A percentile compares a stretch with the other conserved stretches of the same genome.
phyloP scores from a whole-genome alignment of 805 yeast species.

The Saturnispora saitoi region DNA sequence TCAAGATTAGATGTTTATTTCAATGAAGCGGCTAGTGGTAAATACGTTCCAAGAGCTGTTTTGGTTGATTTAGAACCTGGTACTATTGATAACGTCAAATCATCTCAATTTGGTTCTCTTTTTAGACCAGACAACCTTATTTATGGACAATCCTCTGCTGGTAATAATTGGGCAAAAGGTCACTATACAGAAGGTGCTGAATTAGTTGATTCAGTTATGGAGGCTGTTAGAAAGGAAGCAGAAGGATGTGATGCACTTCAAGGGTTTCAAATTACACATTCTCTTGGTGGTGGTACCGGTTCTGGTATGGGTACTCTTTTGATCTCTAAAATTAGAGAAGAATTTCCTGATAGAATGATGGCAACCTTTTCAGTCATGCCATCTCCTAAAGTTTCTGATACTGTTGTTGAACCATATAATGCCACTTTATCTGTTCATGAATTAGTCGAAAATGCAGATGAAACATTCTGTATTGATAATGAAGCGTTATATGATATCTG shows the following conservation, averaged over 20 bases:
- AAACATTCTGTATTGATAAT: conserved; percentile 91
- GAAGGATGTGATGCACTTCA: conserved; percentile 89
- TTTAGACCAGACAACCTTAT: conserved; percentile 90
- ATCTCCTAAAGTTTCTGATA: conserved; percentile 83
- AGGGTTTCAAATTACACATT: conserved; percentile 86
- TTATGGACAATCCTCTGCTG: conserved; percentile 87
- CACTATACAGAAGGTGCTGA: conserved; percentile 97
- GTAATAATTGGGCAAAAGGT: conserved; percentile 96
- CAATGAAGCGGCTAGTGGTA: conserved; percentile 78
- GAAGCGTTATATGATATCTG: conserved; percentile 89
- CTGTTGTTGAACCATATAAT: conserved; percentile 92
- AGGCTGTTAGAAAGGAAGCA: conserved; percentile 86
- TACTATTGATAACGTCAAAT: conserved; percentile 76
- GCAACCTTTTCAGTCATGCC: conserved; percentile 93
- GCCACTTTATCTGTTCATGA: conserved; percentile 88
- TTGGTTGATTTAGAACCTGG: conserved; percentile 92
- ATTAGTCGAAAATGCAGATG: conserved; percentile 83
- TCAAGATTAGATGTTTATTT: conserved; percentile 67
- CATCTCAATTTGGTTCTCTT: conserved; percentile 73
- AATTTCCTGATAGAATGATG: conserved; percentile 92
- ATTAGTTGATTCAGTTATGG: conserved; percentile 81
- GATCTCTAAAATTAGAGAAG: conserved; percentile 80
- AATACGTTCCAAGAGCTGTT: conserved; percentile 90
- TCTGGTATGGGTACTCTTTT: conserved; percentile 93
- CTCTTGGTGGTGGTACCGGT: conserved; percentile 90